A percentile compares a stretch with the other conserved stretches of the same genome.
These are phyloP conservation scores for Aspergillus conjunctus DNA, from an alignment of 495 filamentous ascomycete species.

Conservation along the genomic window DNA sequence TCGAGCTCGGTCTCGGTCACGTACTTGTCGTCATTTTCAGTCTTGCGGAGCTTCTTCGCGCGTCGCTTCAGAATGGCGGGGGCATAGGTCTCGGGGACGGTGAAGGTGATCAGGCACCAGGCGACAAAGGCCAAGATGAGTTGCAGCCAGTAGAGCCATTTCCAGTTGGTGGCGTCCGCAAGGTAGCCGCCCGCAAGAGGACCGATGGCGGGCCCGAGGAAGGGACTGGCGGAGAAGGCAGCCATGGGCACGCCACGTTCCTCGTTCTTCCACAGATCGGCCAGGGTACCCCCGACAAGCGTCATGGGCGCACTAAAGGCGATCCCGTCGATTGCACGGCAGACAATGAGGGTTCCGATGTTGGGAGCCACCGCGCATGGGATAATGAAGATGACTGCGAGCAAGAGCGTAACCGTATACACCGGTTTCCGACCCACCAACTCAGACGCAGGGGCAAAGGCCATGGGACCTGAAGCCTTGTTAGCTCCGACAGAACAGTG, in stretches of 20 bases:
- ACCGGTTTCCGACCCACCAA: slow-evolving; percentile 68
- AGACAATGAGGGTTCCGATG: slow-evolving; percentile 72
- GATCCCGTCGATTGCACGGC: slow-evolving; percentile 74
- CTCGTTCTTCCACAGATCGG: slow-evolving; percentile 81
- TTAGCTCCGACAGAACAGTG: slow-evolving; percentile 19
- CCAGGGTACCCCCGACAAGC: slow-evolving; percentile 74
- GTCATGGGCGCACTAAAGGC: slow-evolving; percentile 85
- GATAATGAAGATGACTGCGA: slow-evolving; percentile 76
- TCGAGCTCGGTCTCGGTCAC: slow-evolving; percentile 78
- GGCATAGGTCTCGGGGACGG: slow-evolving; percentile 79
- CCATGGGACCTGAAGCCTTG: slow-evolving; percentile 62
- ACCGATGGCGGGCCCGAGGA: slow-evolving; percentile 72
- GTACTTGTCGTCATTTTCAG: slow-evolving; percentile 62
- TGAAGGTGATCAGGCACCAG: slow-evolving; percentile 74
- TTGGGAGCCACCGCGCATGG: slow-evolving; percentile 76
- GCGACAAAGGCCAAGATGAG: slow-evolving; percentile 67
- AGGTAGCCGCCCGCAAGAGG: slow-evolving; percentile 78
- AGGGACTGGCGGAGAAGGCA: slow-evolving; percentile 79
- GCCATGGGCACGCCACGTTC: slow-evolving; percentile 85
- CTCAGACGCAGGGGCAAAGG: slow-evolving; percentile 76
- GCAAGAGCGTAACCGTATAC: slow-evolving; percentile 55
- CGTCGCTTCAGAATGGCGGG: slow-evolving; percentile 67
- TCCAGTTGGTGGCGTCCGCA: slow-evolving; percentile 68
- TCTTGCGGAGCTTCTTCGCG: slow-evolving; percentile 66
- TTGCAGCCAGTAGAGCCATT: slow-evolving; percentile 86